Evolutionary conservation across 352 stramenopile genomes (phyloP).

Genomic region (Phytophthora pluvialis): DNA sequence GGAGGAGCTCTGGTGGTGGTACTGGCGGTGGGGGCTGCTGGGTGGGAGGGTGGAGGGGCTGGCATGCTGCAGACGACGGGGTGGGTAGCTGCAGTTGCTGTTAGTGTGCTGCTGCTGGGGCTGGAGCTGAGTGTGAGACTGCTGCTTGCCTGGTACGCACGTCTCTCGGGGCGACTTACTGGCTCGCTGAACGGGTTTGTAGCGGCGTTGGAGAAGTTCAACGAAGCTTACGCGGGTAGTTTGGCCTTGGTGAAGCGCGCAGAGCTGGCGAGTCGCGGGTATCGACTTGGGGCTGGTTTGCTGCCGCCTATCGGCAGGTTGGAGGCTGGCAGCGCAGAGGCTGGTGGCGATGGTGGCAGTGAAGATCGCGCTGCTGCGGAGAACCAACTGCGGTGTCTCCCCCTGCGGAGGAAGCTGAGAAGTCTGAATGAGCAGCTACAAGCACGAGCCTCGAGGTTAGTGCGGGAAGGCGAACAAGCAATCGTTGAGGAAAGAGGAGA

Average conservation of each 20-base stretch:
- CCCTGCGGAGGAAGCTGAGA: constrained; percentile 48
- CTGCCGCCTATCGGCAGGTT: constrained; percentile 65
- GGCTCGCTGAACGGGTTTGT: constrained; percentile 13
- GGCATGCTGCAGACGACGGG: constrained; percentile 6
- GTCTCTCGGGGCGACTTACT: constrained; percentile 14
- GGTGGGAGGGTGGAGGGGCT: neutral
- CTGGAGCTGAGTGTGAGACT: constrained; percentile 23
- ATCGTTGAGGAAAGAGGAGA: neutral
- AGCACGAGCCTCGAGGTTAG: neutral
- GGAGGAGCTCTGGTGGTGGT: constrained; percentile 1
- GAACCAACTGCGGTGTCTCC: constrained; percentile 43
- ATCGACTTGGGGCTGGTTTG: constrained; percentile 47
- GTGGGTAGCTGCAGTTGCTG: neutral
- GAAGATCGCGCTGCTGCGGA: constrained; percentile 10
- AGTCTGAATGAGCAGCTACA: constrained; percentile 57
- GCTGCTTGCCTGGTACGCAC: constrained; percentile 26
- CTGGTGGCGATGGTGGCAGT: neutral
- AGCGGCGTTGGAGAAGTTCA: constrained; percentile 14
- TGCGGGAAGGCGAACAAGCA: neutral
- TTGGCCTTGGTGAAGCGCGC: constrained; percentile 64
- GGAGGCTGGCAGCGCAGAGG: constrained; percentile 29
- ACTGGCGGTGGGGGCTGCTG: neutral
- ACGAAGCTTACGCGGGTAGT: constrained; percentile 39
- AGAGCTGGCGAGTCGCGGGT: constrained; percentile 60
- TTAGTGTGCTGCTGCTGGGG: constrained; percentile 9